A percentile compares a stretch with the other conserved stretches of the same genome.
Evolutionary conservation across 768 basidiomycete genomes (phyloP).

Genomic region (Collybia mongolica): DNA sequence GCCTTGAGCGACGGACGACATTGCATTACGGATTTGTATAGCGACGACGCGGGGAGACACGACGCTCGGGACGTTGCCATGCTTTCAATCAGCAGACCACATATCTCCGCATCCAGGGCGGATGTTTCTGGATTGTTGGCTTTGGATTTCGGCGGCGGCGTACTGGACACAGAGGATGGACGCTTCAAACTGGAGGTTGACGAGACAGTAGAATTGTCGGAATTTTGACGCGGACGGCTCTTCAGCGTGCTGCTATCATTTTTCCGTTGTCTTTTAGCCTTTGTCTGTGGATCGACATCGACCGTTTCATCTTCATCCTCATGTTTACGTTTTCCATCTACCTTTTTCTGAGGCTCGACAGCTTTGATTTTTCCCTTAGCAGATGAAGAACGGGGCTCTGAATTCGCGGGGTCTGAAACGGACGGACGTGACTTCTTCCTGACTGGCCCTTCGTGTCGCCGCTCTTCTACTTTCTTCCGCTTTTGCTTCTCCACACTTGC

Average conservation of each 20-base stretch:
- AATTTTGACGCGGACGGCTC: not conserved
- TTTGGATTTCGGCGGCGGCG: not conserved
- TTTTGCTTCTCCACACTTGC: slow-evolving; percentile 16
- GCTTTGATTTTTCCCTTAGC: slow-evolving; percentile 5
- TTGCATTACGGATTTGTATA: slow-evolving; percentile 52
- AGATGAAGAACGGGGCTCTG: no score
- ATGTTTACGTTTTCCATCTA: slow-evolving; percentile 6
- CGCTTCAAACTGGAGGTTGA: not conserved
- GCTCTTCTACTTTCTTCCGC: slow-evolving; percentile 18
- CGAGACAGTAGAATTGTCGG: not conserved
- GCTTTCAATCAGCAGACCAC: slow-evolving; percentile 68
- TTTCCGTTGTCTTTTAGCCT: slow-evolving; percentile 22
- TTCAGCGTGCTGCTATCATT: not conserved
- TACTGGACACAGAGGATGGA: not conserved
- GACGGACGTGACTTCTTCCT: slow-evolving; percentile 18
- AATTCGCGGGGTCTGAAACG: not conserved
- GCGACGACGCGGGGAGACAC: slow-evolving; percentile 51
- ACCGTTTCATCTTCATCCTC: slow-evolving; percentile 11
- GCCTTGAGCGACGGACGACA: slow-evolving; percentile 50
- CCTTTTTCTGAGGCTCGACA: slow-evolving; percentile 1
- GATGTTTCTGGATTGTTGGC: slow-evolving; percentile 4
- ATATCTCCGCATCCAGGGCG: slow-evolving; percentile 36
- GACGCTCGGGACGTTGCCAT: slow-evolving; percentile 74
- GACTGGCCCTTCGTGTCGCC: slow-evolving; percentile 9
- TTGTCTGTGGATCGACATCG: slow-evolving; percentile 10